Evolutionary conservation across 352 stramenopile genomes (phyloP), one percentile per base, ranked within the genome.

Genomic region (Globisporangium acanthophoron): DNA sequence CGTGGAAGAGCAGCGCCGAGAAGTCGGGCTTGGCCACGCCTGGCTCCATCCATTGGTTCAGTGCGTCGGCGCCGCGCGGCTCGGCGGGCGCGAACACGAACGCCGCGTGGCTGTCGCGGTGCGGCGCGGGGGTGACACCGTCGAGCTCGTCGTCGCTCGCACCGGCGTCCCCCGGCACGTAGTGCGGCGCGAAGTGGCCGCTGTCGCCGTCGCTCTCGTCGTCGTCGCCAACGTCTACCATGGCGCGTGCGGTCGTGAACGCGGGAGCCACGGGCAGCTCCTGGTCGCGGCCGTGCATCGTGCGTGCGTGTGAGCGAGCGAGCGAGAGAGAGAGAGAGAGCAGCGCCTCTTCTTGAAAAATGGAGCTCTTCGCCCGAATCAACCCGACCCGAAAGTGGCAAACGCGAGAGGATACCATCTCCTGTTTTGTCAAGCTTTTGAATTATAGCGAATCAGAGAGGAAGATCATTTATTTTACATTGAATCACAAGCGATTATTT

Each of bases 101-200:
- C 43, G 53, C 11, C 21, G 45, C 55, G 43, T 54, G 55, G 35
- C 46, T 54, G 55, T 61, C 55, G 55, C 55, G 55, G 16, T 54
- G 45, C 46, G 11, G 21, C 1, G 20, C 44, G 5, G 33, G 31
- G 20, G 31, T 13, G 2, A n/a, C 21, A 0, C 24, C 35, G 9
- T 61, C 55, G 24, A 61, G 21, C 24, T 61, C 55, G 8, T 61
- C 45, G 21, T 61, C 55, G 21, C 54, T 59, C 29, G 54, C 44
- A 21, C 48, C 55, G 35, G 37, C 37, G 33, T 47, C 45, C 5
- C 35, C 20, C 11, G 55, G n/a, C 41, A 58, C 55, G 33, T 54
- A 18, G 21, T 60, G 55, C 16, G 55, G 44, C 8, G 55, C 35
- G 31, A 54, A 35, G 6, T 61, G 16, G 2, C 9, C 35, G 35